Evolutionary conservation across 75 land plant genomes (phyloP).

Genomic region (Pinus taeda): DNA sequence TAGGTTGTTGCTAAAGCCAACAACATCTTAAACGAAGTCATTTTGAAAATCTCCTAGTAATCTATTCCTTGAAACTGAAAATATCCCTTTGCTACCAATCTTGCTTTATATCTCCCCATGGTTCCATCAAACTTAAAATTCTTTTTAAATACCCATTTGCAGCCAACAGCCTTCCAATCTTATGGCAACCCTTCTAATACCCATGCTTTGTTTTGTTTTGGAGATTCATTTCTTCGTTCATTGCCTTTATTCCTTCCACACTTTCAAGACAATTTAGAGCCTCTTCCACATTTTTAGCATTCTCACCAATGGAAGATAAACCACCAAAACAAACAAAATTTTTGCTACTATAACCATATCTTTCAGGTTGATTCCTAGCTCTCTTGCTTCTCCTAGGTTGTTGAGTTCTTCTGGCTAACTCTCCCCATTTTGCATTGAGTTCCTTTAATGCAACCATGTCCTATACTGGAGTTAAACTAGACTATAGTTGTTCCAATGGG

Average conservation of each 20-base stretch:
- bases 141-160: constrained; percentile 1
- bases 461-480: too few relatives aligned
- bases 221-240: not conserved
- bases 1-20: not conserved
- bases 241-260: not conserved
- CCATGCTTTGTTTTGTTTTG: not conserved
- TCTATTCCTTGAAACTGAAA: not conserved
- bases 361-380: not conserved
- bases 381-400: not conserved
- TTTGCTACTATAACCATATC: not conserved
- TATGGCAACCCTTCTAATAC: not conserved
- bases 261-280: not conserved
- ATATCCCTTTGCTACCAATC: not conserved
- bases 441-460: too few relatives aligned
- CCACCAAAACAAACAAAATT: not conserved
- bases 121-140: not conserved
- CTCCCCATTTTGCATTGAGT: too few relatives aligned
- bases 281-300: not conserved
- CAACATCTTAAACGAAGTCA: not conserved
- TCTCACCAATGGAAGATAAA: not conserved
- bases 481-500: too few relatives aligned
- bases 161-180: not conserved
- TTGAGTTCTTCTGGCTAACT: too few relatives aligned
- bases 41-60: constrained; percentile 1
- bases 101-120: not conserved